Evolutionary conservation across 2,329 filamentous ascomycete genomes (phyloP).

Genomic region (Ustilaginoidea virens): DNA sequence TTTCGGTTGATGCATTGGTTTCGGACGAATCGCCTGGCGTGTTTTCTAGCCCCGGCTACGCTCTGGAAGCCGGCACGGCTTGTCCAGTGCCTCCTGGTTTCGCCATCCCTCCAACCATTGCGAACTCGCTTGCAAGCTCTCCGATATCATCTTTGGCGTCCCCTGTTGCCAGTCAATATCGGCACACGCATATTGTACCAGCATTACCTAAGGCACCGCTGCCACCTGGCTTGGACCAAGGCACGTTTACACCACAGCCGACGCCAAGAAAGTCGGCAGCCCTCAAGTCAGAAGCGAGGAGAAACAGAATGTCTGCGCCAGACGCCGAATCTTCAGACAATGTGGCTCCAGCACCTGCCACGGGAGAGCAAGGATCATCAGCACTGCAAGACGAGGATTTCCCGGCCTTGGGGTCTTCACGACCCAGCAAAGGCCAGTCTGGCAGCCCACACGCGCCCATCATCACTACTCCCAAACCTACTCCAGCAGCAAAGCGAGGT

Average conservation of each 20-base stretch:
- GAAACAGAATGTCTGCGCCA: slow-evolving; percentile 28
- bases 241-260: slow-evolving; percentile 17
- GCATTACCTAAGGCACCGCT: slow-evolving; percentile 11
- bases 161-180: slow-evolving; percentile 8
- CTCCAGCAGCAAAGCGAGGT: slow-evolving; percentile 17
- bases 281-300: slow-evolving; percentile 21
- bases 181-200: slow-evolving; percentile 11
- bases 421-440: slow-evolving; percentile 17
- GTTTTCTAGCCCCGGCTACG: slow-evolving; percentile 4
- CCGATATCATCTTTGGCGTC: slow-evolving; percentile 7
- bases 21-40: slow-evolving; percentile 33
- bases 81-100: slow-evolving; percentile 18
- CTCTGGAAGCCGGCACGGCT: slow-evolving; percentile 4
- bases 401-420: slow-evolving; percentile 37
- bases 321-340: slow-evolving; percentile 32
- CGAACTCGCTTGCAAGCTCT: slow-evolving; percentile 2
- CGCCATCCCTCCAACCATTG: slow-evolving; percentile 7
- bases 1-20: slow-evolving; percentile 54
- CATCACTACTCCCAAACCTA: slow-evolving; percentile 19
- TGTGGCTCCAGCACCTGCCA: slow-evolving; percentile 22
- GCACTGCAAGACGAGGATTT: slow-evolving; percentile 47
- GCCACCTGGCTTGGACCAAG: slow-evolving; percentile 11
- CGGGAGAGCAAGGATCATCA: slow-evolving; percentile 4
- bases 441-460: slow-evolving; percentile 17
- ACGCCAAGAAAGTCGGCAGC: slow-evolving; percentile 14